A percentile compares a stretch with the other conserved stretches of the same genome.
Conservation (phyloP, 257 asterid genomes). For the Plantago elongata region DNA sequence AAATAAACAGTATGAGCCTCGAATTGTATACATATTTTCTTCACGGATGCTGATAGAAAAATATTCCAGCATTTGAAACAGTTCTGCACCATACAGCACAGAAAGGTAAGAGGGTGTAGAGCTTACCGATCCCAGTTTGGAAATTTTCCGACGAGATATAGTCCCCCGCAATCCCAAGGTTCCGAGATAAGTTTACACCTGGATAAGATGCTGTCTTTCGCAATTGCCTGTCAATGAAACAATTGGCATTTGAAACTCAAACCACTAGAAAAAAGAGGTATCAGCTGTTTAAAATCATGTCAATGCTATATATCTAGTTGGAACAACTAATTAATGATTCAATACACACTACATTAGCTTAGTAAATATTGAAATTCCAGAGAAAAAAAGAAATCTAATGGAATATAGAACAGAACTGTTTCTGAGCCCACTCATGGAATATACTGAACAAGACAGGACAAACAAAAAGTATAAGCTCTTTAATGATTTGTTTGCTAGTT, state of each 20-base stretch:
- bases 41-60: too few species aligned
- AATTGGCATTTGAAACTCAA: conserved; percentile 9
- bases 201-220: conserved; percentile 79
- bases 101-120: background rate
- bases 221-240: conserved; percentile 62
- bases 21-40: too few species aligned
- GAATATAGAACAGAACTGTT: too few species aligned
- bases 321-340: background rate
- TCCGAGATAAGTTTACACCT: conserved; percentile 92
- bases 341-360: background rate
- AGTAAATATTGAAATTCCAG: background rate
- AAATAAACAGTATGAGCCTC: too few species aligned
- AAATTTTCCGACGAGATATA: conserved; percentile 92
- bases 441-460: too few species aligned
- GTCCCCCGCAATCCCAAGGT: conserved; percentile 99
- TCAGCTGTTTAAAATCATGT: background rate
- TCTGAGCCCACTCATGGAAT: too few species aligned
- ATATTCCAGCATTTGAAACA: too few species aligned
- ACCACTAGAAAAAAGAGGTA: conserved; percentile 9
- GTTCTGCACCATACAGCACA: background rate
- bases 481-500: too few species aligned
- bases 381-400: too few species aligned
- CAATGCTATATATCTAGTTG: background rate
- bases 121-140: conserved; percentile 98
- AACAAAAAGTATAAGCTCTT: too few species aligned